Base-by-base conservation (phyloP, 2,329 filamentous ascomycete species). In the Scopulariopsis brevicaulis region DNA sequence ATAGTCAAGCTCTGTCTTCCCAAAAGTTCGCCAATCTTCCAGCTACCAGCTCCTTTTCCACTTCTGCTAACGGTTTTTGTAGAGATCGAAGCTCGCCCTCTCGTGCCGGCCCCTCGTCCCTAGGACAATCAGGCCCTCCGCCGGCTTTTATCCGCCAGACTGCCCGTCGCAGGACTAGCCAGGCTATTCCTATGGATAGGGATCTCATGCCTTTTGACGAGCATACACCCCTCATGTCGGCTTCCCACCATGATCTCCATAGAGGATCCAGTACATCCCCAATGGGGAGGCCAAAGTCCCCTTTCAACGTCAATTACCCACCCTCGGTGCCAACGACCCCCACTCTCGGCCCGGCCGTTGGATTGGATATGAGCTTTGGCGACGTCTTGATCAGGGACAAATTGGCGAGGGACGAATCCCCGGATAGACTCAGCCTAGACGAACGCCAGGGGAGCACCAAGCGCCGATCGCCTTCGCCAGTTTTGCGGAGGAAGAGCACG, bases 1-100 rank as follows among this genome's bases (percentile, higher is more conserved):
- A 96, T 64, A 96, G 91, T 69, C 87, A 96, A 68, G 86, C 83
- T 8, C 74, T 97, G 63, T 75, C 97, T 20, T 93, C 97, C 71
- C 93, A 97, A 71, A 83, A 90, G 84, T 88, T 73, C 61, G 73
- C 62, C 43, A 20, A 18, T 15, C 51, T n/a, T 37, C 43, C 22
- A 35, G 35, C 55, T 20, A n/a, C n/a, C 46, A 37, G 25, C 22
- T 34, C 15, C 48, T 32, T 28, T 25, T 10, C 4, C 32, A 46
- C 18, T 18, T 14, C 4, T 43, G 35, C 20, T 50, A 50, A 50
- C 46, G 4, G n/a, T 1, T 11, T 6, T 22, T 24, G n/a, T 50
- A 50, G 46, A 22, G n/a, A 20, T 22, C 46, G 22, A 24, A 20
- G 46, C 4, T 50, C 46, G 22, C 25, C 50, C 34, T 15, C 32